Conservation (phyloP, 2,329 filamentous ascomycete genomes). For the Fusarium beomiforme region DNA sequence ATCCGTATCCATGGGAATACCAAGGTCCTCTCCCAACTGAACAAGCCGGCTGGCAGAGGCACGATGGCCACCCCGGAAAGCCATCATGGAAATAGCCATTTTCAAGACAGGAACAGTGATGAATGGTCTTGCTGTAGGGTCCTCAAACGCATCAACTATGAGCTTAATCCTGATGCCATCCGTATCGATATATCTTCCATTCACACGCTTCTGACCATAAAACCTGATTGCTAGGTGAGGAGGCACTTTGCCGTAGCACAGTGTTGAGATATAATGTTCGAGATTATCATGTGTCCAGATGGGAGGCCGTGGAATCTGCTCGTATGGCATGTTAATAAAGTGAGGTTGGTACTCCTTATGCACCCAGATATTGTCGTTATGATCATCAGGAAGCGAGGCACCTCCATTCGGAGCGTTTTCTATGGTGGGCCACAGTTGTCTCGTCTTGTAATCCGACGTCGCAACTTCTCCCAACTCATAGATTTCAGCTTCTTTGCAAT, state of each 20-base stretch:
- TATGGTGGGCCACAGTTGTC: slow-evolving; percentile 51
- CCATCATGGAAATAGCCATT: slow-evolving; percentile 56
- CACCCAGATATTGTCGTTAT: slow-evolving; percentile 47
- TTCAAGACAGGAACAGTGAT: slow-evolving; percentile 55
- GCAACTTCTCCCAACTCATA: slow-evolving; percentile 51
- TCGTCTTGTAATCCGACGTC: slow-evolving; percentile 48
- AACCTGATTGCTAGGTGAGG: slow-evolving; percentile 46
- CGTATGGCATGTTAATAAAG: slow-evolving; percentile 48
- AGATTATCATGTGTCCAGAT: slow-evolving; percentile 56
- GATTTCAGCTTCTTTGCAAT: slow-evolving; percentile 47
- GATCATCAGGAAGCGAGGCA: slow-evolving; percentile 33
- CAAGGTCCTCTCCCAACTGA: slow-evolving; percentile 48
- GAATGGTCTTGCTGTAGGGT: slow-evolving; percentile 46
- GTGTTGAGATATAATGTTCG: slow-evolving; percentile 53
- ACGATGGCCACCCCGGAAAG: slow-evolving; percentile 48
- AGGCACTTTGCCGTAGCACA: slow-evolving; percentile 53
- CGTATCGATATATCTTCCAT: slow-evolving; percentile 48
- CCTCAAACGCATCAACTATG: slow-evolving; percentile 52
- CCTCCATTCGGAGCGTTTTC: slow-evolving; percentile 42
- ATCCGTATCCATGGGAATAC: slow-evolving; percentile 56
- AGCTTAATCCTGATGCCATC: slow-evolving; percentile 52
- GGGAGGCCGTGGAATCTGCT: slow-evolving; percentile 52
- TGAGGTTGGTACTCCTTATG: slow-evolving; percentile 47
- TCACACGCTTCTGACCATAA: slow-evolving; percentile 46
- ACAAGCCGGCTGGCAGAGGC: slow-evolving; percentile 51